phyloP scores from a whole-genome alignment of 495 filamentous ascomycete species.

The Lineolata rhizophorae region DNA sequence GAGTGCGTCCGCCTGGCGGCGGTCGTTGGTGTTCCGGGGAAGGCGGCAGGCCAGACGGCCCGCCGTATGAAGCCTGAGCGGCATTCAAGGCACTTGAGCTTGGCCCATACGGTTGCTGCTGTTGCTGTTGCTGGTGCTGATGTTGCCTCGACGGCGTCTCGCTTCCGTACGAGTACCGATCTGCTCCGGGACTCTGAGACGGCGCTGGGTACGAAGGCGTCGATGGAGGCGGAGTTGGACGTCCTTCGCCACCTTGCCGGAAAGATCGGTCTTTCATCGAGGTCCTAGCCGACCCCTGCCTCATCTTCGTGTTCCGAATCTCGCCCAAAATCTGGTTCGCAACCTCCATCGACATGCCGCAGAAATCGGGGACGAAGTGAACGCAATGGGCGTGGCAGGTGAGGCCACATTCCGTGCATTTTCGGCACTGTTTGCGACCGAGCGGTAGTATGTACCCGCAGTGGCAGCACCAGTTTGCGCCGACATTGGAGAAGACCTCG shows the following conservation, averaged over 20 bases:
- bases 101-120: conserved; percentile 3
- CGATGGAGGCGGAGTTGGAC: conserved; percentile 7
- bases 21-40: background rate
- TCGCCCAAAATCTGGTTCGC: conserved; percentile 78
- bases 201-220: conserved; percentile 7
- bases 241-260: no score
- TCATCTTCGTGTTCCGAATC: conserved; percentile 35
- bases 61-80: conserved; percentile 6
- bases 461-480: conserved; percentile 98
- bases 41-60: background rate
- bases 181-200: conserved; percentile 20
- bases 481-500: conserved; percentile 81
- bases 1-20: background rate
- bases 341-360: conserved; percentile 95
- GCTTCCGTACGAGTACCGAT: conserved; percentile 27
- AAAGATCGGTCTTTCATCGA: conserved; percentile 44
- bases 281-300: conserved; percentile 25
- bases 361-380: conserved; percentile 96
- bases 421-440: conserved; percentile 80
- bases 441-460: conserved; percentile 96
- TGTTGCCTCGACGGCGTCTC: conserved; percentile 17
- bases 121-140: conserved; percentile 14
- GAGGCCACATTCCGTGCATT: conserved; percentile 86
- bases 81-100: conserved; percentile 19
- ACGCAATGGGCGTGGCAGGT: conserved; percentile 81